Conservation (phyloP, 2,329 filamentous ascomycete genomes). For the Colletotrichum cordylinicola region DNA sequence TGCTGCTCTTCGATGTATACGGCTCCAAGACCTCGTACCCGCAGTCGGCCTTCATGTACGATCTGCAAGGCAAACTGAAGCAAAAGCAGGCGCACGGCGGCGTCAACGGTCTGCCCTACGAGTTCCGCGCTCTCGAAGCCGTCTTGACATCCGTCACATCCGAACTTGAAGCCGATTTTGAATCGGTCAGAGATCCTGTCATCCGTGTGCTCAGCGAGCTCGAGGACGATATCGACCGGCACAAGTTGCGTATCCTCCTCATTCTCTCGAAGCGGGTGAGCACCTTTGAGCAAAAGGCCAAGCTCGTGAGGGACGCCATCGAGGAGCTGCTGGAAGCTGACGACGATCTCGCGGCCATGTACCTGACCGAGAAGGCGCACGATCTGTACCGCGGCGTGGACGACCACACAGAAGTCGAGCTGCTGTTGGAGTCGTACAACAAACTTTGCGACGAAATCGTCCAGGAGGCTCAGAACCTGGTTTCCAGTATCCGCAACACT, state of each 20-base stretch:
- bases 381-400: slow-evolving; percentile 77
- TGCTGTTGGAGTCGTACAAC: slow-evolving; percentile 96
- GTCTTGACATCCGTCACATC: slow-evolving; percentile 93
- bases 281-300: slow-evolving; percentile 96
- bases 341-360: slow-evolving; percentile 94
- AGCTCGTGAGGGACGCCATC: slow-evolving; percentile 91
- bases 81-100: slow-evolving; percentile 69
- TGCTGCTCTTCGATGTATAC: slow-evolving; percentile 95
- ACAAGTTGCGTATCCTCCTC: slow-evolving; percentile 88
- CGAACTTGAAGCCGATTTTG: slow-evolving; percentile 92
- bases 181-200: slow-evolving; percentile 90
- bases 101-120: slow-evolving; percentile 81
- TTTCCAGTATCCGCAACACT: slow-evolving; percentile 94
- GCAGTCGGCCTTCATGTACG: slow-evolving; percentile 97
- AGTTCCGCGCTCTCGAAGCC: slow-evolving; percentile 94
- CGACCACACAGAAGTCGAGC: slow-evolving; percentile 95
- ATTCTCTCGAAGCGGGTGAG: slow-evolving; percentile 95
- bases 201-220: slow-evolving; percentile 87
- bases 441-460: slow-evolving; percentile 98
- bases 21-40: slow-evolving; percentile 94
- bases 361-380: slow-evolving; percentile 85
- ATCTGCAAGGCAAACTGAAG: slow-evolving; percentile 88
- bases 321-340: slow-evolving; percentile 96
- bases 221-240: slow-evolving; percentile 95
- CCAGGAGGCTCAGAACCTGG: slow-evolving; percentile 90